Evolutionary conservation across 2,329 filamentous ascomycete species (phyloP), one percentile per base, ranked within the genome.

Genomic region (Pseudomassariella vexata): DNA sequence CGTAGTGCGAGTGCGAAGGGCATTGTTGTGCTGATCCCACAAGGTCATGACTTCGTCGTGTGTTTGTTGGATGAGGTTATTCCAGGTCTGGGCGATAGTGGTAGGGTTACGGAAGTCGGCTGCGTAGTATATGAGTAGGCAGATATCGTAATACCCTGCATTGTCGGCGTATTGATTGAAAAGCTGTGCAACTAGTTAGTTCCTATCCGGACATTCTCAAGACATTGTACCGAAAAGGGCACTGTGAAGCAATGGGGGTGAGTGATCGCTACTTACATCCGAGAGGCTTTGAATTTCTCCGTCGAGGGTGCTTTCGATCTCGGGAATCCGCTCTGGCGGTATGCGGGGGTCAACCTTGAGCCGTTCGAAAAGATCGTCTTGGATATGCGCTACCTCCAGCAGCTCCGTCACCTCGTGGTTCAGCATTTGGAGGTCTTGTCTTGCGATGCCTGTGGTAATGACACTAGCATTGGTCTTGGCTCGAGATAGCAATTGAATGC

Each of bases 381-480:
- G 92, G 32, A 98, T 92, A 50, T 92, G 90, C 10, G 89, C 90
- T 30, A 96, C 78, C 48, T 98, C 92, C 8, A 98, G 76, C 26
- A 94, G 69, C 45, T 92, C 88, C 3, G 80, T 80, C 16, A 95
- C 84, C 40, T 87, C 80, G 47, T 94, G 85, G 35, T 90, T 76
- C 18, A 96, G 68, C 38, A 88, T 73, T 56, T 95, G 92, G 54
- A 92, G 84, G 39, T 82, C 76, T 50, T 90, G 85, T 30, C 86
- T 75, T 44, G 80, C 78, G 42, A 94, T 72, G 17, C 86, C 85
- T 5, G 76, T 74, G 12, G 84, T 86, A 40, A 82, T 75, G 10
- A 90, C 89, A 24, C 84, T 94, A 22, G 89, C 89, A 52, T 96
- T 96, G 9, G 86, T 86, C 59, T 92, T 90, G 36, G 94, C 92